phyloP scores from a whole-genome alignment of 1,284 basidiomycete species.

The Ustilago crameri region DNA sequence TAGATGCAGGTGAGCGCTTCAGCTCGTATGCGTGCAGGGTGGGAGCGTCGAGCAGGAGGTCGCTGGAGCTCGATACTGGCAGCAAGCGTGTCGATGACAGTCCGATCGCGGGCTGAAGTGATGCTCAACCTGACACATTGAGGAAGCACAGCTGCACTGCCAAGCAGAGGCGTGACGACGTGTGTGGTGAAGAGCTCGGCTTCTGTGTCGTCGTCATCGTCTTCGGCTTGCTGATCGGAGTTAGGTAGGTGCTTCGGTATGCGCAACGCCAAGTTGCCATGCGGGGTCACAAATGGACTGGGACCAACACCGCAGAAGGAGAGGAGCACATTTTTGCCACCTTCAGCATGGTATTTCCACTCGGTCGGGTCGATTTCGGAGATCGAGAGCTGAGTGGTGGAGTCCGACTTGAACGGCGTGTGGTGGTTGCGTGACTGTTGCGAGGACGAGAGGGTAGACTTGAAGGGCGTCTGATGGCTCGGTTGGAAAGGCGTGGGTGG shows the following conservation, averaged over 20 bases:
- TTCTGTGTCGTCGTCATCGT: conserved; percentile 23
- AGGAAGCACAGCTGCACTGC: conserved; percentile 12
- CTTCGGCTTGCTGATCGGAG: not conserved
- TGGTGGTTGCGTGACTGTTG: conserved; percentile 29
- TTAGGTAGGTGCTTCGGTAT: conserved; percentile 22
- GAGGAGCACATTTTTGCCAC: conserved; percentile 51
- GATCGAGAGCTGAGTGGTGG: conserved; percentile 9
- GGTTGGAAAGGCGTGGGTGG: conserved; percentile 45
- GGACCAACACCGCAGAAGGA: conserved; percentile 15
- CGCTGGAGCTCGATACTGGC: conserved; percentile 36
- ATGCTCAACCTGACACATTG: conserved; percentile 20
- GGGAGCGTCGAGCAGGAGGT: conserved; percentile 14
- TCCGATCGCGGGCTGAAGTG: conserved; percentile 10
- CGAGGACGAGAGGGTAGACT: conserved; percentile 45
- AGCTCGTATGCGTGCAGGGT: conserved; percentile 28
- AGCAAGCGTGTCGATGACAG: conserved; percentile 34
- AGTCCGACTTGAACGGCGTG: conserved; percentile 7
- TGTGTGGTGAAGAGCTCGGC: conserved; percentile 21
- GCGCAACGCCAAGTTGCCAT: conserved; percentile 26
- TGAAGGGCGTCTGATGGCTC: conserved; percentile 48
- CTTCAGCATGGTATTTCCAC: conserved; percentile 51
- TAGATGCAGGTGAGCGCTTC: conserved; percentile 27
- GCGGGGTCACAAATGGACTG: conserved; percentile 17
- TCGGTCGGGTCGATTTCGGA: conserved; percentile 31
- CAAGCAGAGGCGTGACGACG: conserved; percentile 35